These are phyloP conservation scores for Sphenostylis stenocarpa DNA, from an alignment of 306 rosid species.

Conservation along the genomic window DNA sequence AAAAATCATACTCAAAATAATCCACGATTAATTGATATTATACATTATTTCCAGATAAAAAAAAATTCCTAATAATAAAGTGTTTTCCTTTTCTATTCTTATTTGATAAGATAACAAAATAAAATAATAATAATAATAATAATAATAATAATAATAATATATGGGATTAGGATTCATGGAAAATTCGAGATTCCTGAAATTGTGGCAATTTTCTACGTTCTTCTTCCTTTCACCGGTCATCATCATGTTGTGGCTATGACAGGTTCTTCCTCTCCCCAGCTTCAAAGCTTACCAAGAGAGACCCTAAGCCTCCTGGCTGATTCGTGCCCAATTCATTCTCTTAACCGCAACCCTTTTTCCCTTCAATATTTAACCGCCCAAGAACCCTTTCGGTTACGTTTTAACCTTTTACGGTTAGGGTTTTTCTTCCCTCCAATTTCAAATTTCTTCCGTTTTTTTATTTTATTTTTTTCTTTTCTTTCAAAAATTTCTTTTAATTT, in stretches of 20 bases:
- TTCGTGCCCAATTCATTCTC: background rate
- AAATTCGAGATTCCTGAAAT: background rate
- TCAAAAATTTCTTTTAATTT: background rate
- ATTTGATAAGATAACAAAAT: background rate
- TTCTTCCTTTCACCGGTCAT: background rate
- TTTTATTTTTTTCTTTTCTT: background rate
- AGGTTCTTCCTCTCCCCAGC: background rate
- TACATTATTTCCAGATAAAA: too few relatives aligned
- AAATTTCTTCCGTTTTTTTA: background rate
- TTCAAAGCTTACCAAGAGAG: background rate
- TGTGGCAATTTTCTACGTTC: background rate
- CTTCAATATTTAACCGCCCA: background rate
- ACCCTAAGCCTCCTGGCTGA: background rate
- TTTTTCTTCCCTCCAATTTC: constrained; percentile 28
- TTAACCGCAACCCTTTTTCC: background rate
- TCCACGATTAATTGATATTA: background rate
- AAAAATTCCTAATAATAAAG: too few relatives aligned
- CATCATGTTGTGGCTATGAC: background rate
- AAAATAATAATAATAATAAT: too few relatives aligned
- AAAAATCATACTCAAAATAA: background rate
- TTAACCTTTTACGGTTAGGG: constrained; percentile 33
- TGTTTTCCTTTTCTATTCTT: background rate
- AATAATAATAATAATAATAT: too few relatives aligned
- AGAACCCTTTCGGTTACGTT: background rate
- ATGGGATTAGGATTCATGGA: background rate